Conservation (phyloP, 805 yeast species). For the Lachancea mirantina region DNA sequence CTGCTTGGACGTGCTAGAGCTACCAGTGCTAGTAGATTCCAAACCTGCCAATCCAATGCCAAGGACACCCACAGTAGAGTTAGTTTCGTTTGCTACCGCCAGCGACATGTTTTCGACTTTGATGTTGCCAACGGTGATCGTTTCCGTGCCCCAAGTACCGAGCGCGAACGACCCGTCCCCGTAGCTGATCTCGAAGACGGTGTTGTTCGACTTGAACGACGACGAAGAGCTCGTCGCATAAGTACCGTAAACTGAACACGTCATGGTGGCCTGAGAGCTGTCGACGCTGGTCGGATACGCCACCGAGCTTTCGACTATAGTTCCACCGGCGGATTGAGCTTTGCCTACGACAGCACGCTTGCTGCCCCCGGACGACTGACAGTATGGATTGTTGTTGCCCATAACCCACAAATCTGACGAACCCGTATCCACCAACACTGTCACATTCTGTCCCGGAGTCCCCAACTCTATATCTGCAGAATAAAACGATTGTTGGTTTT, state of each 20-base stretch:
- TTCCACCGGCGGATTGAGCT: background rate
- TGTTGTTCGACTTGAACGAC: constrained; percentile 22
- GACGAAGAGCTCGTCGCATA: constrained; percentile 20
- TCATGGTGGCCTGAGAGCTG: constrained; percentile 23
- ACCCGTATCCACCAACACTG: constrained; percentile 65
- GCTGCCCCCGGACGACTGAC: constrained; percentile 16
- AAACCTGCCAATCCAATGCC: constrained; percentile 67
- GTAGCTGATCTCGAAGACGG: constrained; percentile 41
- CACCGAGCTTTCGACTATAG: no score
- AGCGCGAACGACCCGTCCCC: constrained; percentile 45
- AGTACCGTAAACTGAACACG: constrained; percentile 36
- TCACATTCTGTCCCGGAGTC: constrained; percentile 47
- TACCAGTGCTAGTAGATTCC: constrained; percentile 48
- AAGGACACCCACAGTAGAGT: constrained; percentile 60
- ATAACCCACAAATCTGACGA: constrained; percentile 68
- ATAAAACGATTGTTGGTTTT: constrained; percentile 39
- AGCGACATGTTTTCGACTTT: constrained; percentile 47
- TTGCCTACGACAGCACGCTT: constrained; percentile 1
- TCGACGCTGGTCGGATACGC: constrained; percentile 6
- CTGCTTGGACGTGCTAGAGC: constrained; percentile 25
- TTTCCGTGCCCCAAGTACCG: constrained; percentile 46
- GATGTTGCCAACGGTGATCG: constrained; percentile 45
- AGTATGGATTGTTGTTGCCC: constrained; percentile 40
- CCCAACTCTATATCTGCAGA: constrained; percentile 46
- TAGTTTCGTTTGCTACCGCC: constrained; percentile 65